Conservation (phyloP, 1,284 basidiomycete species). For the Malassezia dermatis region DNA sequence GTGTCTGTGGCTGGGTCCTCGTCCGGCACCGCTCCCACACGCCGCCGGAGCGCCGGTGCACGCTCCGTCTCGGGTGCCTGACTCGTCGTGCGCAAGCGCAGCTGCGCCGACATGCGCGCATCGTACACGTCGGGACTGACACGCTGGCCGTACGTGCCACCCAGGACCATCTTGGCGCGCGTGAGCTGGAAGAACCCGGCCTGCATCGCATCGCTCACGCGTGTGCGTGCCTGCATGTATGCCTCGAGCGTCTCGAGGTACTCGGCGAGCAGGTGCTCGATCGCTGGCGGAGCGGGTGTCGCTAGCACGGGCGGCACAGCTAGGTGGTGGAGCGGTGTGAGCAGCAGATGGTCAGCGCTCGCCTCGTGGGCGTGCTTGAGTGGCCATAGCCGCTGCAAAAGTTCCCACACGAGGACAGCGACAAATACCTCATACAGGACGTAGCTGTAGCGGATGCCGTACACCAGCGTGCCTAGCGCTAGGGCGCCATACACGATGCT, state of each 20-base stretch:
- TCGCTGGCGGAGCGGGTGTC: not conserved
- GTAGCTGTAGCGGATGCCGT: constrained; percentile 28
- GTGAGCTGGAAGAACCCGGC: constrained; percentile 23
- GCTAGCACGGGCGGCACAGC: not conserved
- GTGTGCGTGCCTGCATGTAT: constrained; percentile 16
- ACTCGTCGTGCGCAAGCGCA: constrained; percentile 6
- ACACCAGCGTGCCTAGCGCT: constrained; percentile 20
- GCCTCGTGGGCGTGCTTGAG: not conserved
- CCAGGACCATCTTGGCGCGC: constrained; percentile 27
- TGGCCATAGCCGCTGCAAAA: constrained; percentile 1
- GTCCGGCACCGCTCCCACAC: not conserved
- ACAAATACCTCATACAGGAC: constrained; percentile 22
- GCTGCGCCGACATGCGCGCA: constrained; percentile 15
- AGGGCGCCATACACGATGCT: constrained; percentile 16
- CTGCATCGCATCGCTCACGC: constrained; percentile 5
- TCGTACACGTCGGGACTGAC: constrained; percentile 27
- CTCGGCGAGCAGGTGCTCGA: constrained; percentile 16
- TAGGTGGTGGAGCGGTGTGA: not conserved
- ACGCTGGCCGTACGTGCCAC: constrained; percentile 15
- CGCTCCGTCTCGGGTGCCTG: not conserved
- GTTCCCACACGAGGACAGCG: constrained; percentile 17
- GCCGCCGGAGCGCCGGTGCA: not conserved
- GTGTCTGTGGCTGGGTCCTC: not conserved
- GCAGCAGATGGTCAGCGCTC: not conserved
- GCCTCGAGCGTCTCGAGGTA: constrained; percentile 28